These are phyloP conservation scores for Schizochytrium sp. DNA, from an alignment of 108 stramenopile genomes.

Conservation along the genomic window DNA sequence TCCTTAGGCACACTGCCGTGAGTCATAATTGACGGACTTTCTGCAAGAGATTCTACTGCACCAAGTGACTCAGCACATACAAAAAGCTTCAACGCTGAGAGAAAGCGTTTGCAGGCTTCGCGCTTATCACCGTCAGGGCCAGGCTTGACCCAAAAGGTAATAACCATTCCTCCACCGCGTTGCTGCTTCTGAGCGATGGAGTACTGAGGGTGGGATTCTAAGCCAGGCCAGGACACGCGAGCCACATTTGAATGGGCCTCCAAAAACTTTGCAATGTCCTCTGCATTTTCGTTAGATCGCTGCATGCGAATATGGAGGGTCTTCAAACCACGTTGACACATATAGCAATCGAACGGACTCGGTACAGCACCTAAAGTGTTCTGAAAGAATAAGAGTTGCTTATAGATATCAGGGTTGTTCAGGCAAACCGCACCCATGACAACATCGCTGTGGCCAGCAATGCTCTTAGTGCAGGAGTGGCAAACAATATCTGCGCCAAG, in stretches of 20 bases:
- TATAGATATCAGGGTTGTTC: constrained; percentile 77
- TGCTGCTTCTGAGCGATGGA: constrained; percentile 81
- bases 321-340: constrained; percentile 88
- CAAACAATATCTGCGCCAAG: constrained; percentile 87
- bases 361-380: constrained; percentile 92
- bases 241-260: constrained; percentile 77
- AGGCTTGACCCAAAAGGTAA: constrained; percentile 88
- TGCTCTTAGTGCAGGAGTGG: constrained; percentile 88
- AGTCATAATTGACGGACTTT: constrained; percentile 92
- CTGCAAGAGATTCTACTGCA: constrained; percentile 94
- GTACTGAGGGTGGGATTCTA: constrained; percentile 86
- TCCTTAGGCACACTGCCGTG: constrained; percentile 85
- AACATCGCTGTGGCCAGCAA: constrained; percentile 91
- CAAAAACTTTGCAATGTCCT: constrained; percentile 81
- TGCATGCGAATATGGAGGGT: constrained; percentile 90
- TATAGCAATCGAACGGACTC: constrained; percentile 87
- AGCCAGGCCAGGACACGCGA: constrained; percentile 89
- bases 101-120: constrained; percentile 68
- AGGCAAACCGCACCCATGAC: constrained; percentile 85
- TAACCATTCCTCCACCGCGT: constrained; percentile 83
- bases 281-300: constrained; percentile 77
- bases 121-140: constrained; percentile 81
- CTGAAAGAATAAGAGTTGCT: constrained; percentile 84
- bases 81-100: constrained; percentile 80
- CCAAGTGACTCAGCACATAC: constrained; percentile 90